phyloP scores from a whole-genome alignment of 805 yeast genomes.

The Candida bentonensis region DNA sequence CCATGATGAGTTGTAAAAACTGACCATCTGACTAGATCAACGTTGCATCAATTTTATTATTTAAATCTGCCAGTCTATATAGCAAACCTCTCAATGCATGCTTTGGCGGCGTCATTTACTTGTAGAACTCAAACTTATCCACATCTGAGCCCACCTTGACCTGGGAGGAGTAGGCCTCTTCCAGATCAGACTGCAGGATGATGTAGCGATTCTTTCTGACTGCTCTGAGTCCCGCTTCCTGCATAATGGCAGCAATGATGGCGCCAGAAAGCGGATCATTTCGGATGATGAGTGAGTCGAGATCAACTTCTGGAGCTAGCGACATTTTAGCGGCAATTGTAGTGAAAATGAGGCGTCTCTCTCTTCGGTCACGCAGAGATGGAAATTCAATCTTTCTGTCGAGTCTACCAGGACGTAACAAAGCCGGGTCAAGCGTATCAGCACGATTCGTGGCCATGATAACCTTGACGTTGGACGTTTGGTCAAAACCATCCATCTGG shows the following conservation, averaged over 20 bases:
- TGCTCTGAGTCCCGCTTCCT: slow-evolving; percentile 98
- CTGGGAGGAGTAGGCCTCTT: slow-evolving; percentile 94
- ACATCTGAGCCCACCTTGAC: slow-evolving; percentile 92
- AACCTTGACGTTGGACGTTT: slow-evolving; percentile 85
- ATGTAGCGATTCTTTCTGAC: slow-evolving; percentile 97
- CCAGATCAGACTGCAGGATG: slow-evolving; percentile 88
- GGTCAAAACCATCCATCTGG: slow-evolving; percentile 99
- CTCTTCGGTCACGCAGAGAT: slow-evolving; percentile 89
- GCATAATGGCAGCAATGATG: slow-evolving; percentile 97
- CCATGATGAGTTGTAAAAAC: background rate
- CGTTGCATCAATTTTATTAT: background rate
- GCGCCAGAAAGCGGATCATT: slow-evolving; percentile 96
- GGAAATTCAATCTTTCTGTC: slow-evolving; percentile 98
- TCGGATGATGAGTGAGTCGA: slow-evolving; percentile 86
- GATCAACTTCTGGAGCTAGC: slow-evolving; percentile 92
- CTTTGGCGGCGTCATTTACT: slow-evolving; percentile 26
- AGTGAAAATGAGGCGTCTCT: slow-evolving; percentile 88
- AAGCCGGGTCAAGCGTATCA: slow-evolving; percentile 97
- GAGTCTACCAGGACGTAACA: slow-evolving; percentile 94
- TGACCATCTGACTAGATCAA: too few relatives aligned
- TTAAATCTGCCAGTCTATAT: background rate
- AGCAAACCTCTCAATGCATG: background rate
- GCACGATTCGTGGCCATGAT: slow-evolving; percentile 99
- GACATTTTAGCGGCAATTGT: slow-evolving; percentile 97
- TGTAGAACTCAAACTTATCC: slow-evolving; percentile 95